phyloP scores from a whole-genome alignment of 257 asterid species.

The Penstemon eatonii region DNA sequence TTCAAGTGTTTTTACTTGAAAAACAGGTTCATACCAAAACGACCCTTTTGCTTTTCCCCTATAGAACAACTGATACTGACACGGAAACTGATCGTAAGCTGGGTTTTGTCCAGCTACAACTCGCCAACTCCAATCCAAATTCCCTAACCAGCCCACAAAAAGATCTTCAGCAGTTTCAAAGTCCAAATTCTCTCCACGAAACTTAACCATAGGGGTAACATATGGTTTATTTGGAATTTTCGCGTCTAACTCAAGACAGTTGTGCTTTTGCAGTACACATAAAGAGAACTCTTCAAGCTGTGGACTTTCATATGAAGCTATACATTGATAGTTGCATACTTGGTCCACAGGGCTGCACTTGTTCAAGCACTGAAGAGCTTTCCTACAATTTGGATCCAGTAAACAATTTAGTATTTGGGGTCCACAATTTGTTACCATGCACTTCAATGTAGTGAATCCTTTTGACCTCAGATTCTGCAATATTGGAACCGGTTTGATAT shows the following conservation, averaged over 20 bases:
- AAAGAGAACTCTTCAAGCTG: slow-evolving; percentile 77
- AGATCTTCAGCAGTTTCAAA: slow-evolving; percentile 89
- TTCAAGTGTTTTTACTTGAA: slow-evolving; percentile 68
- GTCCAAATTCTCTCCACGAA: slow-evolving; percentile 56
- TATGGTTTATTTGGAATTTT: slow-evolving; percentile 73
- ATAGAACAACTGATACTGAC: slow-evolving; percentile 89
- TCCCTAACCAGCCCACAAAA: slow-evolving; percentile 86
- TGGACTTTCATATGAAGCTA: slow-evolving; percentile 84
- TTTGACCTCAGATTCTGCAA: slow-evolving; percentile 82
- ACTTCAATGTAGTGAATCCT: slow-evolving; percentile 74
- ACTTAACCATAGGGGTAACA: slow-evolving; percentile 58
- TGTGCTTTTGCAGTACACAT: slow-evolving; percentile 79
- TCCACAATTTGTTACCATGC: slow-evolving; percentile 84
- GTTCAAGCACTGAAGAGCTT: slow-evolving; percentile 90
- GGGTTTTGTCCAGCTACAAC: slow-evolving; percentile 97
- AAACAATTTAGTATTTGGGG: slow-evolving; percentile 81
- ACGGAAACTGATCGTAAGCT: slow-evolving; percentile 94
- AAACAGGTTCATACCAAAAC: slow-evolving; percentile 93
- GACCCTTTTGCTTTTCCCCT: slow-evolving; percentile 89
- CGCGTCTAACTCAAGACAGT: slow-evolving; percentile 81
- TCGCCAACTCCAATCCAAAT: slow-evolving; percentile 89
- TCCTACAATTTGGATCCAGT: slow-evolving; percentile 75
- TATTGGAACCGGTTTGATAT: slow-evolving; percentile 66
- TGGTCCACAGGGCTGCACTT: slow-evolving; percentile 91
- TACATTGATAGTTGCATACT: slow-evolving; percentile 82